Conservation (phyloP, 306 rosid genomes). For the Castanea mollissima region DNA sequence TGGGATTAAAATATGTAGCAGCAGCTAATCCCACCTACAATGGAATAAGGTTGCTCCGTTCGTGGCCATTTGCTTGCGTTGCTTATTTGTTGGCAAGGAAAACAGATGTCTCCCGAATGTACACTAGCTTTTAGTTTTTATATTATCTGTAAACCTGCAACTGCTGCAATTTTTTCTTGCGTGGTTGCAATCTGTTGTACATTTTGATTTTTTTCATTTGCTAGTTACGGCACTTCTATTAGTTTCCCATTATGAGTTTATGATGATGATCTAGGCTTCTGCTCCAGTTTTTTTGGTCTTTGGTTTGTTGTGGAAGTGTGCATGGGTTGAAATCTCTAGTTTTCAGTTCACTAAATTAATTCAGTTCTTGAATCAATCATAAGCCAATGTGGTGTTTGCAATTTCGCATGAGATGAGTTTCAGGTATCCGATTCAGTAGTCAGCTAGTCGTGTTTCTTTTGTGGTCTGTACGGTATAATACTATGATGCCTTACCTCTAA, state of each 20-base stretch:
- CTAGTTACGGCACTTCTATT: not conserved
- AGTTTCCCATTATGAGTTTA: not conserved
- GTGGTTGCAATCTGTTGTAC: conserved; percentile 12
- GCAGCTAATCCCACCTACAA: conserved; percentile 25
- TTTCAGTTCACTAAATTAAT: no score
- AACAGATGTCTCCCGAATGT: not conserved
- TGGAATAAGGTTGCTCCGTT: not conserved
- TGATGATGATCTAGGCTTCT: no score
- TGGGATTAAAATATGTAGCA: conserved; percentile 70
- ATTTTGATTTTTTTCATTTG: not conserved
- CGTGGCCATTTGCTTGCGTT: not conserved
- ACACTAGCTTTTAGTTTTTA: not conserved
- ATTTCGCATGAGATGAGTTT: no score
- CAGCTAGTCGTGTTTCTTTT: no score
- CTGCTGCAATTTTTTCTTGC: not conserved
- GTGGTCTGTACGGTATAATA: no score
- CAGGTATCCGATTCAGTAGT: no score
- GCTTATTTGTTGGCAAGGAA: not conserved
- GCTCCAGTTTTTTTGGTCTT: no score
- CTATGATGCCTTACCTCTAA: no score
- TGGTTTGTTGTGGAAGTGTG: no score
- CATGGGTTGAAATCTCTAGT: no score
- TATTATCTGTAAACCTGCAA: conserved; percentile 16
- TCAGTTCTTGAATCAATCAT: no score
- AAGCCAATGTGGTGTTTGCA: no score